These are phyloP conservation scores for Curvularia hawaiiensis DNA, from an alignment of 2,329 filamentous ascomycete genomes.

Conservation along the genomic window DNA sequence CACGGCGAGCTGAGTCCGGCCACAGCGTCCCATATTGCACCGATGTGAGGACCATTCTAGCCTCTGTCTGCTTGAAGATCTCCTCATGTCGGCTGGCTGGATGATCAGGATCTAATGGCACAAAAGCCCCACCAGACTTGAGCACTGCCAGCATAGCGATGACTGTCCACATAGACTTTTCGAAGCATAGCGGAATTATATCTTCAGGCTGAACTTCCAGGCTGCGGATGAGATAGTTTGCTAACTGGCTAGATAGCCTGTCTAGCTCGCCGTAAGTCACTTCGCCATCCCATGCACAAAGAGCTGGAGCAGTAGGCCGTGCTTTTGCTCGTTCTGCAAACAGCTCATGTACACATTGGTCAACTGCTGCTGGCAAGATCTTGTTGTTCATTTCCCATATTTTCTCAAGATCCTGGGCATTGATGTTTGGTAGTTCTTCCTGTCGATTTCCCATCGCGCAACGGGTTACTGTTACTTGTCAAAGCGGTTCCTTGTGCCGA, in stretches of 20 bases:
- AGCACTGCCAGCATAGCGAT: constrained; percentile 50
- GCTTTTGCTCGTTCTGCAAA: constrained; percentile 11
- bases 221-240: constrained; percentile 1
- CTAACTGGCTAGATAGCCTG: constrained; percentile 5
- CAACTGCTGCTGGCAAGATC: background rate
- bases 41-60: background rate
- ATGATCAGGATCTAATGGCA: constrained; percentile 38
- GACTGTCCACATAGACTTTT: constrained; percentile 28
- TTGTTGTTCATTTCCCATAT: background rate
- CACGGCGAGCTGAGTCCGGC: background rate
- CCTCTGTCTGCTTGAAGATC: constrained; percentile 30
- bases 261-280: constrained; percentile 8
- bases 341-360: constrained; percentile 22
- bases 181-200: constrained; percentile 30
- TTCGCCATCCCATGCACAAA: constrained; percentile 21
- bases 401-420: background rate
- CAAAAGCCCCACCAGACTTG: constrained; percentile 52
- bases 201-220: constrained; percentile 15
- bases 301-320: constrained; percentile 21
- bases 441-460: too few species aligned
- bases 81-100: constrained; percentile 35
- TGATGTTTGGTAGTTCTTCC: too few species aligned
- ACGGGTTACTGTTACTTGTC: too few species aligned
- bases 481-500: too few species aligned
- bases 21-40: background rate